Base-by-base conservation (phyloP, 2,329 filamentous ascomycete genomes). In the Fusarium veterinarium region DNA sequence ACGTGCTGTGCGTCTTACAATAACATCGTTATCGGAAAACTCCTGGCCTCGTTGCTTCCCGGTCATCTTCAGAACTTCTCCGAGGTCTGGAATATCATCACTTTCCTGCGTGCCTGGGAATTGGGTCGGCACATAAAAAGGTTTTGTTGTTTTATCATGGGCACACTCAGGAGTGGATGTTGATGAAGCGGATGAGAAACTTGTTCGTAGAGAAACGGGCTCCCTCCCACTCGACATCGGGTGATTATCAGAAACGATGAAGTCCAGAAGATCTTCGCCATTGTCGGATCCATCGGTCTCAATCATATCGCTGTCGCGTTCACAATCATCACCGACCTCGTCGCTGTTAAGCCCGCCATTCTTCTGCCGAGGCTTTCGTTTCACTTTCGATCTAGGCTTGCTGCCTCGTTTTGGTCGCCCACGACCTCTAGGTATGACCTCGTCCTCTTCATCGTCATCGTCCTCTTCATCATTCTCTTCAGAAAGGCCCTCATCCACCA, bases 181-280 rank as follows among this genome's bases (percentile, higher is more conserved):
- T 42, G 40, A 73, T 52, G 75, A 75, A 45, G n/a, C 25, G 30
- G 67, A 67, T 2, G 69, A 62, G 19, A 74, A 73, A 6, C 71
- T 70, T 14, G 79, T 71, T 33, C 79, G 77, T n/a, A 80, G 78
- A 19, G 76, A 76, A 35, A 72, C 70, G 10, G 78, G 80, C 19
- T 80, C 77, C 35, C 69, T 77, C 73, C 80, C 79, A 71, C 84
- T 84, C 3, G 83, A 84, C 1, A 77, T 76, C 8, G 80, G 67
- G 40, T 79, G 77, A 65, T 90, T 80, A 79, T 90, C 80, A 71
- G 83, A 79, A 76, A 91, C 84, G 75, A 93, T 77, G 80, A 93
- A 87, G 81, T 90, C 83, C 73, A 88, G 63, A 19, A 90, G 78
- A 71, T 89, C 87, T 48, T 80, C 82, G 17, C 85, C 86, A 64